Conservation (phyloP, 148 eudicot species). For the Spergularia bocconei region DNA sequence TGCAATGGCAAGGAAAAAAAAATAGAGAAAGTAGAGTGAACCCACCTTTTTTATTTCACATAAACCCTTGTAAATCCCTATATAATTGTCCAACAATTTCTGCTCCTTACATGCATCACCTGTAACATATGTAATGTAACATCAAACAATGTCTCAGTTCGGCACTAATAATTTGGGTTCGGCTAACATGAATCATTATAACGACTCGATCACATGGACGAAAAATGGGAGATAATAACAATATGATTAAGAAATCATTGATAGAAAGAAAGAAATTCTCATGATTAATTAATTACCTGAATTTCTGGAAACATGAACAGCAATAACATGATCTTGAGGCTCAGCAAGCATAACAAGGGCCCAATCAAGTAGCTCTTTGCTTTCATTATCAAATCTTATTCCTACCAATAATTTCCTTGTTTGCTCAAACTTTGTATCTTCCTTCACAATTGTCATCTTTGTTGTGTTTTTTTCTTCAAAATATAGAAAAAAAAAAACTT, state of each 20-base stretch:
- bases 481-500: neutral
- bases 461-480: neutral
- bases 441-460: conserved; percentile 41
- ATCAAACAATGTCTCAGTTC: neutral
- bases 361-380: conserved; percentile 76
- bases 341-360: conserved; percentile 80
- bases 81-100: conserved; percentile 51
- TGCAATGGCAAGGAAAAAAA: neutral
- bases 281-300: conserved; percentile 52
- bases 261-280: too few relatives aligned
- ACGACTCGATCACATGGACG: too few relatives aligned
- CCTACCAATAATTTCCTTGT: conserved; percentile 64
- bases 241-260: too few relatives aligned
- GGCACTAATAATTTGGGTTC: neutral
- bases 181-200: neutral
- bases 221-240: too few relatives aligned
- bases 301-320: conserved; percentile 68
- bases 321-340: conserved; percentile 70
- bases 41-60: conserved; percentile 70
- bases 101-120: conserved; percentile 46
- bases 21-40: neutral
- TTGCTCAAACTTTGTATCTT: conserved; percentile 21
- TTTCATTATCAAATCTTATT: conserved; percentile 52
- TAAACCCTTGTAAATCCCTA: conserved; percentile 58
- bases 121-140: conserved; percentile 24